Conservation (phyloP, 1,284 basidiomycete genomes). For the Porphyrellus sp. region DNA sequence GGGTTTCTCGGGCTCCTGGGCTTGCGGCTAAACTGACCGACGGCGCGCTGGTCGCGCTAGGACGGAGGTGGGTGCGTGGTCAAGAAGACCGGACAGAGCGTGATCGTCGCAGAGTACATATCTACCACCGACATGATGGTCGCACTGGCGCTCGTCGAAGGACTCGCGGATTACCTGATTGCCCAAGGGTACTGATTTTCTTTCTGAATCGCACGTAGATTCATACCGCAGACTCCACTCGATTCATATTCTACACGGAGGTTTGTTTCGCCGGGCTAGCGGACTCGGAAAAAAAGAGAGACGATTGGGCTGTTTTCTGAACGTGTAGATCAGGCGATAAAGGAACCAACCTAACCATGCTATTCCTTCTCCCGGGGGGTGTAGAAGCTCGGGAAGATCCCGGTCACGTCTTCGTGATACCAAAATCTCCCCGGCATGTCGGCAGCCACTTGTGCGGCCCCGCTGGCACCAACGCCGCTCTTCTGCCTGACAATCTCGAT, state of each 20-base stretch:
- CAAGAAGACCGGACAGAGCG: slow-evolving; percentile 85
- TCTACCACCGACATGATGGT: slow-evolving; percentile 45
- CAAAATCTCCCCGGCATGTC: slow-evolving; percentile 24
- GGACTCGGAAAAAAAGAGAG: no score
- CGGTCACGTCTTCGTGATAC: slow-evolving; percentile 35
- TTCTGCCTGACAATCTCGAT: slow-evolving; percentile 52
- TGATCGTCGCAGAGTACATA: slow-evolving; percentile 78
- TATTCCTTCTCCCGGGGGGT: slow-evolving; percentile 20
- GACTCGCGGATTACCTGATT: slow-evolving; percentile 81
- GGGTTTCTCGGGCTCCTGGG: background rate
- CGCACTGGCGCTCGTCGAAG: slow-evolving; percentile 69
- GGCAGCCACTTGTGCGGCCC: background rate
- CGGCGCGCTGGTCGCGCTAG: slow-evolving; percentile 3
- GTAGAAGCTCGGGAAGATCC: slow-evolving; percentile 36
- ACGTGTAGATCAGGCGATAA: background rate
- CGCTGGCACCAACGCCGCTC: slow-evolving; percentile 14
- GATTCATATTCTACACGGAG: background rate
- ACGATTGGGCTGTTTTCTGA: background rate
- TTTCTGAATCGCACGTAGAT: slow-evolving; percentile 7
- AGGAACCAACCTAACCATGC: background rate
- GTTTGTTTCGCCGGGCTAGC: background rate
- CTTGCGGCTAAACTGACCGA: background rate
- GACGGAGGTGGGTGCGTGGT: slow-evolving; percentile 69
- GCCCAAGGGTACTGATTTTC: slow-evolving; percentile 22
- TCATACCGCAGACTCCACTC: background rate